Conservation (phyloP, 1,139 yeast genomes). For the Yamadazyma triangularis region DNA sequence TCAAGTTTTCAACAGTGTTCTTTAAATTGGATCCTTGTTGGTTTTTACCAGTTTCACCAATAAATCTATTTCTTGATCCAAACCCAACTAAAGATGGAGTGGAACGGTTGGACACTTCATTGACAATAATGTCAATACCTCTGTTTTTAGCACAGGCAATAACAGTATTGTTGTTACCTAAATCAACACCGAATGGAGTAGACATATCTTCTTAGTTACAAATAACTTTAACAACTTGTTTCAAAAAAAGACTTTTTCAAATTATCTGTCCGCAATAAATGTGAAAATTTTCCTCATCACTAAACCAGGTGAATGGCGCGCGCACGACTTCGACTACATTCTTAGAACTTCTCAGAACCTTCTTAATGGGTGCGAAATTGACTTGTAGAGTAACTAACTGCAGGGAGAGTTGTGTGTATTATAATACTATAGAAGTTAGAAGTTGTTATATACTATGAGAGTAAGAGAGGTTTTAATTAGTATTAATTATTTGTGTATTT, state of each 20-base stretch:
- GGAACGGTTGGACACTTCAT: conserved; percentile 96
- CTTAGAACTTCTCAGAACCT: not conserved
- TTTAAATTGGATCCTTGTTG: conserved; percentile 95
- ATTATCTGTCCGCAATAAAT: too few relatives aligned
- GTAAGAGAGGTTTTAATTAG: too few relatives aligned
- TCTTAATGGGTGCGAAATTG: not conserved
- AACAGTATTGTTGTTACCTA: conserved; percentile 92
- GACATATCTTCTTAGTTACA: too few relatives aligned
- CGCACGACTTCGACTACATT: not conserved
- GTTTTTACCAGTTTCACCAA: conserved; percentile 94
- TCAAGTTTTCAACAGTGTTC: conserved; percentile 92
- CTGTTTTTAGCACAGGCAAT: conserved; percentile 98
- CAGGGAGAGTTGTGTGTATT: too few relatives aligned
- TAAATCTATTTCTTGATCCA: conserved; percentile 80
- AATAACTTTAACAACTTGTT: too few relatives aligned
- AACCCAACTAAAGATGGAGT: conserved; percentile 96
- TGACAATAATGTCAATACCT: conserved; percentile 97
- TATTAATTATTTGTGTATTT: too few relatives aligned
- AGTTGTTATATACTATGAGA: too few relatives aligned
- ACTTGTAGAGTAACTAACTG: not conserved
- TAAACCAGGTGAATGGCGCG: not conserved
- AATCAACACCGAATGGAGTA: conserved; percentile 96
- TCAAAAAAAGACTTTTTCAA: too few relatives aligned
- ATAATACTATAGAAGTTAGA: too few relatives aligned
- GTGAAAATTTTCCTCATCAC: not conserved